Evolutionary conservation across 2,329 filamentous ascomycete genomes (phyloP), one percentile per base, ranked within the genome.

Genomic region (Cladosporium sp.): DNA sequence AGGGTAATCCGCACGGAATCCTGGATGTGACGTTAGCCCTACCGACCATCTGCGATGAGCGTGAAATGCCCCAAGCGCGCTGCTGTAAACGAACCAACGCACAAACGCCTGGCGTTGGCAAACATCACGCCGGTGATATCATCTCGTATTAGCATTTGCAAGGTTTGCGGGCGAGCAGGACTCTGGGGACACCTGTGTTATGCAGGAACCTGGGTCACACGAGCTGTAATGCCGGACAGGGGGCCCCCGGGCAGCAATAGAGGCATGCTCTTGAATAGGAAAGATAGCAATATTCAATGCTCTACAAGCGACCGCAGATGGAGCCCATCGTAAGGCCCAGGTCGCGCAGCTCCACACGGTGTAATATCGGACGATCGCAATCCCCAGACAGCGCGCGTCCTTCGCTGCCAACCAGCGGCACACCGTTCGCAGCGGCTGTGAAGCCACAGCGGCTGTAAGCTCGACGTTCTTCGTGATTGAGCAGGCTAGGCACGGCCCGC

Each of bases 311-410:
- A 34, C 19, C 17, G 51, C 38, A 34, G 28, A 45, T 39, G 34
- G 28, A 34, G 36, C 50, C 19, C 50, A 39, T 45, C 42, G n/a
- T 19, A 45, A 45, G 42, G 42, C 42, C 20, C 42, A 45, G 42
- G 42, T 45, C 45, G 45, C 28, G n/a, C 45, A 22, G 45, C 28
- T 36, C 45, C 25, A 28, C 28, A 39, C 52, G 52, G 52, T 38
- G 30, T 36, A 49, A 56, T 56, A 56, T 56, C 52, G 52, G 52
- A 38, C 52, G 52, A 56, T 56, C 52, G 25, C 52, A 56, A 56
- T 56, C 52, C 52, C 52, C 52, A 56, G 52, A 56, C 40, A 17
- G 42, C 14, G 39, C 40, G 51, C 51, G 52, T 34, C 45, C 30
- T 34, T n/a, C 12, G 15, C 15, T 40, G 38, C 38, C 38, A 19